Conservation (phyloP, 352 stramenopile species). For the Phytophthora europaea region DNA sequence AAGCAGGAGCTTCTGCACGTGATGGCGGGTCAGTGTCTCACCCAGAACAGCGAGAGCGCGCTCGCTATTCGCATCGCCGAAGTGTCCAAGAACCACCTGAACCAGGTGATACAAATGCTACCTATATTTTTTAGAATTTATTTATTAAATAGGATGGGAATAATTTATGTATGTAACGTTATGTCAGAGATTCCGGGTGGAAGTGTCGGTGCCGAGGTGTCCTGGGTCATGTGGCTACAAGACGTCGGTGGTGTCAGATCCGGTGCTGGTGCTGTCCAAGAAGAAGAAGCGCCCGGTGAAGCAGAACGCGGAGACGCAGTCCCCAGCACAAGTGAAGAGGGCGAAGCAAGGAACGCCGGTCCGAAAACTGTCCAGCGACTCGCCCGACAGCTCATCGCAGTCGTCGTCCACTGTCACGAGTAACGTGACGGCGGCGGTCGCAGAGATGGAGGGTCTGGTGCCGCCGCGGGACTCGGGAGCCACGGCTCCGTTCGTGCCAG, state of each 20-base stretch:
- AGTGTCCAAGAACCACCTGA: conserved; percentile 88
- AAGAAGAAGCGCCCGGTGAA: conserved; percentile 84
- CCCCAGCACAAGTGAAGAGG: conserved; percentile 57
- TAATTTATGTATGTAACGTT: neutral
- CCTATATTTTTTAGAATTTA: neutral
- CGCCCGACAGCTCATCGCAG: conserved; percentile 18
- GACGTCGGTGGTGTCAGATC: conserved; percentile 49
- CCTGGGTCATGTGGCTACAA: conserved; percentile 30
- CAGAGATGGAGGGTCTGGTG: conserved; percentile 40
- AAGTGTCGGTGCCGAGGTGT: conserved; percentile 62
- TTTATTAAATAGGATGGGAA: neutral
- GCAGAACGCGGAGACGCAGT: conserved; percentile 43
- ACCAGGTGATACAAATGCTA: conserved; percentile 54
- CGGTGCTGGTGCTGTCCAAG: conserved; percentile 75
- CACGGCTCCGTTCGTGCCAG: conserved; percentile 51
- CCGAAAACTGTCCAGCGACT: conserved; percentile 14
- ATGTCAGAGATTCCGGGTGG: conserved; percentile 64
- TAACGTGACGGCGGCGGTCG: conserved; percentile 38
- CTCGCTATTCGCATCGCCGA: conserved; percentile 79
- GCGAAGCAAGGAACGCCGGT: conserved; percentile 28
- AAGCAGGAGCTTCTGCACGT: conserved; percentile 82
- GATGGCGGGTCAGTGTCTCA: conserved; percentile 67
- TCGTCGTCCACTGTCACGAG: conserved; percentile 22
- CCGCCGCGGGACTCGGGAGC: conserved; percentile 11
- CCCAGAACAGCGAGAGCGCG: conserved; percentile 59